Conservation (phyloP, 306 rosid genomes). For the Vigna unguiculata region DNA sequence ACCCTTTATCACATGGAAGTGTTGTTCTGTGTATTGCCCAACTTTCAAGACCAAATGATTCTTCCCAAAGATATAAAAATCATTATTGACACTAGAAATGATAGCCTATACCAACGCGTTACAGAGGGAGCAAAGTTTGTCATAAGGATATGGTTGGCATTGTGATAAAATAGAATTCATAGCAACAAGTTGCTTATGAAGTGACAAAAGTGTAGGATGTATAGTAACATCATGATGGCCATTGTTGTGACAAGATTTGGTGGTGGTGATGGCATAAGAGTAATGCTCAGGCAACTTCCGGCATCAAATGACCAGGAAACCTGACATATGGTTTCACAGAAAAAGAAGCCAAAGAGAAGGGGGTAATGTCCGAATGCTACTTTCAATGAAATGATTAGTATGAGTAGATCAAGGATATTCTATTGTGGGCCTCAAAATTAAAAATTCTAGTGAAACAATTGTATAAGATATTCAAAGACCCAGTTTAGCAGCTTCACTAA, state of each 20-base stretch:
- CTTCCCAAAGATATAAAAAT: background rate
- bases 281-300: conserved; percentile 15
- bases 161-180: conserved; percentile 19
- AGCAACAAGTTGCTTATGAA: conserved; percentile 14
- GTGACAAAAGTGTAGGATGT: conserved; percentile 31
- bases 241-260: conserved; percentile 2
- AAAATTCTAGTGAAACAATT: conserved; percentile 35
- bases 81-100: conserved; percentile 12
- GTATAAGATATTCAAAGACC: conserved; percentile 3
- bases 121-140: conserved; percentile 22
- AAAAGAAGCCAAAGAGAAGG: conserved; percentile 22
- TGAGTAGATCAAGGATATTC: conserved; percentile 23
- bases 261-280: conserved; percentile 11
- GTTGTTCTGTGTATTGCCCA: background rate
- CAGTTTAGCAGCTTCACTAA: conserved; percentile 51
- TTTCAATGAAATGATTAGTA: background rate
- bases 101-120: conserved; percentile 10
- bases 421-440: conserved; percentile 2
- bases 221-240: background rate
- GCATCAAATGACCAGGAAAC: conserved; percentile 23
- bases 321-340: conserved; percentile 21
- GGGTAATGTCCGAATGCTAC: background rate
- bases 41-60: conserved; percentile 29
- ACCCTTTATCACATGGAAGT: conserved; percentile 5
- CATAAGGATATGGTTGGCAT: conserved; percentile 16